phyloP scores from a whole-genome alignment of 2,329 filamentous ascomycete species.

The Aspergillus versicolor region DNA sequence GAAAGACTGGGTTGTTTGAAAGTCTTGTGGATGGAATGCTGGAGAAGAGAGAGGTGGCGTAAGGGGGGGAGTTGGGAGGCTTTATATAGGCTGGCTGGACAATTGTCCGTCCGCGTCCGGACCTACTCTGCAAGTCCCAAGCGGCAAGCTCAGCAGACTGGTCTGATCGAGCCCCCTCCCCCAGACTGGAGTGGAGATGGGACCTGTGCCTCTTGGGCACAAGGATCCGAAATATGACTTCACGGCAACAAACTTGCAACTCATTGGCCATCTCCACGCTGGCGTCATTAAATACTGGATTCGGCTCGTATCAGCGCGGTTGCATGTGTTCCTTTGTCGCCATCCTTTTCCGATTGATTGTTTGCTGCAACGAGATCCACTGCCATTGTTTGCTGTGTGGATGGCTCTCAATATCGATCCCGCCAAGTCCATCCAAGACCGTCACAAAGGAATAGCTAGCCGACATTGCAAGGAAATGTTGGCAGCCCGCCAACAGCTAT shows the following conservation, averaged over 20 bases:
- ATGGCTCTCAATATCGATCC: neutral
- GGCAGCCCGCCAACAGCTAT: neutral
- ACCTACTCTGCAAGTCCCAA: too few species aligned
- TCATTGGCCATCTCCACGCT: slow-evolving; percentile 1
- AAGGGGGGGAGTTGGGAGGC: neutral
- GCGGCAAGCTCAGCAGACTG: too few species aligned
- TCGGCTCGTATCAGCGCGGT: neutral
- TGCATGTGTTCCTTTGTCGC: neutral
- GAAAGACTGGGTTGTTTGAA: slow-evolving; percentile 1
- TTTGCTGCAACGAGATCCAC: neutral
- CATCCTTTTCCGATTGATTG: neutral
- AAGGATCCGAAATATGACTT: slow-evolving; percentile 1
- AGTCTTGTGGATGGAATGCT: slow-evolving; percentile 4
- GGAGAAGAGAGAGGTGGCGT: slow-evolving; percentile 1
- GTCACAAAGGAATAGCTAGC: neutral
- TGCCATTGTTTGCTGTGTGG: neutral
- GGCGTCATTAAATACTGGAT: slow-evolving; percentile 1
- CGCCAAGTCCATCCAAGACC: neutral
- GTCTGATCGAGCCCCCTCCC: neutral
- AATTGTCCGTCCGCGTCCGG: neutral
- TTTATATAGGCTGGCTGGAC: slow-evolving; percentile 4
- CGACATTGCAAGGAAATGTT: neutral
- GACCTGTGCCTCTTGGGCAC: slow-evolving; percentile 10
- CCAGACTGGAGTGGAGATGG: neutral
- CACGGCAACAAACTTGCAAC: neutral